Percentiles rank a stretch among this genome's conserved stretches.
These are phyloP conservation scores for Colletotrichum acutatum DNA, from an alignment of 2,329 filamentous ascomycete species.

Conservation along the genomic window DNA sequence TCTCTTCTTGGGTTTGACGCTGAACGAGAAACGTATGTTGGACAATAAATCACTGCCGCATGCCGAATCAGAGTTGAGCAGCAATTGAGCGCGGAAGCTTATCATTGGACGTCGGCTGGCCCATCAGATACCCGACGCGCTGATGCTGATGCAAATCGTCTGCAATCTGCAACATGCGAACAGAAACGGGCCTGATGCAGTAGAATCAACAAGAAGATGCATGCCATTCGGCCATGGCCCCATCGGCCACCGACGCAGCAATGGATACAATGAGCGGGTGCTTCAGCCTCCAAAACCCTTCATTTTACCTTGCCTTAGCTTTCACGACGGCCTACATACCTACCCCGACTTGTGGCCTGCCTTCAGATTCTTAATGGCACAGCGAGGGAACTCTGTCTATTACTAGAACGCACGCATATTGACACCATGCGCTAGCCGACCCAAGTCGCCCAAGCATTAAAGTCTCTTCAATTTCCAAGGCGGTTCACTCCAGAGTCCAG, in stretches of 20 bases:
- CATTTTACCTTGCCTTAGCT: background rate
- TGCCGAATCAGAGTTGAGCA: slow-evolving; percentile 12
- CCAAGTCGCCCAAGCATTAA: background rate
- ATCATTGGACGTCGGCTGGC: background rate
- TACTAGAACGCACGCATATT: background rate
- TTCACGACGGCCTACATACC: background rate
- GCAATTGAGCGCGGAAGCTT: background rate
- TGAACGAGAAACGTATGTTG: background rate
- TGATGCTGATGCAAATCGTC: slow-evolving; percentile 18
- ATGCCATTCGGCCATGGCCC: slow-evolving; percentile 25
- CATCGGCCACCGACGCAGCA: background rate
- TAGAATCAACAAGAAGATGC: slow-evolving; percentile 18
- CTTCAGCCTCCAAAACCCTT: slow-evolving; percentile 1
- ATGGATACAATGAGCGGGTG: background rate
- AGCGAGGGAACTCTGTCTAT: background rate
- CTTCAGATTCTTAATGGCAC: background rate
- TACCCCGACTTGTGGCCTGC: background rate
- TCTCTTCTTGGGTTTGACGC: background rate
- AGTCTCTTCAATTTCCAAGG: background rate
- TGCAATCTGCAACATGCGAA: slow-evolving; percentile 27
- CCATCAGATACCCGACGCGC: slow-evolving; percentile 27
- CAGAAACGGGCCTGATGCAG: slow-evolving; percentile 26
- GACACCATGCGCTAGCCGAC: background rate
- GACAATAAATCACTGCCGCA: background rate
- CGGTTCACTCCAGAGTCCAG: background rate